A percentile compares a stretch with the other conserved stretches of the same genome.
These are phyloP conservation scores for Trichomonas tenax DNA, from an alignment of 208 protist species.

Conservation along the genomic window DNA sequence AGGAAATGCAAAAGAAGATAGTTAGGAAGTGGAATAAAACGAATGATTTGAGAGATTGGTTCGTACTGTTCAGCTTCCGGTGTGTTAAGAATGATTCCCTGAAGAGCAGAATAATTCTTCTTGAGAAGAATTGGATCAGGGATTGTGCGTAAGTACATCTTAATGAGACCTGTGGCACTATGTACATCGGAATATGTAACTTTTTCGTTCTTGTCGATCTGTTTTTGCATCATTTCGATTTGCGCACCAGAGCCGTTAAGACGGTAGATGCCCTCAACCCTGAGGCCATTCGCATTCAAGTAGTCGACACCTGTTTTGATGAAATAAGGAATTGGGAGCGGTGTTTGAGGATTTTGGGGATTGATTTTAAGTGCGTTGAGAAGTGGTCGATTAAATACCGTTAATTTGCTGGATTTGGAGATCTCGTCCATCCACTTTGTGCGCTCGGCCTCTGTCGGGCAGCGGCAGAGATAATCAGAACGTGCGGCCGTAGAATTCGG, in stretches of 20 bases:
- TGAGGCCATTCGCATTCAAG: not conserved
- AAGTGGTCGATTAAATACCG: not conserved
- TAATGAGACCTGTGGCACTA: not conserved
- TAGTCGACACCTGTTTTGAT: not conserved
- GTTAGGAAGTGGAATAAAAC: not conserved
- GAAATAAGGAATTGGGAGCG: not conserved
- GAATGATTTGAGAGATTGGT: not conserved
- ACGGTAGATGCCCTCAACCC: not conserved
- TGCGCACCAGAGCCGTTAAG: not conserved
- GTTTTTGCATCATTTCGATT: not conserved
- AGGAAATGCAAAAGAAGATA: not conserved
- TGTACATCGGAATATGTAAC: not conserved
- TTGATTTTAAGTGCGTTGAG: not conserved
- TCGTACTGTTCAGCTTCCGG: not conserved
- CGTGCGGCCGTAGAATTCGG: not conserved
- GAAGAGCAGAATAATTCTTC: not conserved
- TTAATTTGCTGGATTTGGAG: not conserved
- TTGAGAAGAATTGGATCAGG: not conserved
- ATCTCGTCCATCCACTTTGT: not conserved
- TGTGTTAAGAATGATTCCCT: not conserved
- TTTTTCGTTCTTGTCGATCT: not conserved
- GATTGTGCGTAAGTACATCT: not conserved
- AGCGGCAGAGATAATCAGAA: not conserved
- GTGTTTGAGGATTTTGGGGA: not conserved
- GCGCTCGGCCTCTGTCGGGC: not conserved